Conservation (phyloP, 495 filamentous ascomycete species). For the Immersiella caudata region DNA sequence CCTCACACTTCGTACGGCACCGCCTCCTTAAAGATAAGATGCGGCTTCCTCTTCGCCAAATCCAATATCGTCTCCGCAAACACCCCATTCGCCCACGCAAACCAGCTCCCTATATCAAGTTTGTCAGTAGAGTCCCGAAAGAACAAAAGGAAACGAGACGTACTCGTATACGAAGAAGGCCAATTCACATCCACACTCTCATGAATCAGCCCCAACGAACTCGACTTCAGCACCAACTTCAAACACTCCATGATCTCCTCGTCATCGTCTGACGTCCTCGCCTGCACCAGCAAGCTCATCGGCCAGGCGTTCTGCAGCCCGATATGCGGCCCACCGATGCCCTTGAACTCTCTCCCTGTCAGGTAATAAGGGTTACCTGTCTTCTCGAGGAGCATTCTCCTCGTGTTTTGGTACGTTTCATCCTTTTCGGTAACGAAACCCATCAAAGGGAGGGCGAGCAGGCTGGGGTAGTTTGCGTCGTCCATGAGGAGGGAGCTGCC, state of each 20-base stretch:
- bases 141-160: conserved; percentile 31
- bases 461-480: conserved; percentile 91
- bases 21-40: conserved; percentile 78
- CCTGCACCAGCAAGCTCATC: conserved; percentile 89
- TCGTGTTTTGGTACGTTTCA: conserved; percentile 80
- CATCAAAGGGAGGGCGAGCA: conserved; percentile 83
- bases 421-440: conserved; percentile 75
- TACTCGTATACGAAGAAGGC: conserved; percentile 73
- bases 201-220: conserved; percentile 79
- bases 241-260: conserved; percentile 76
- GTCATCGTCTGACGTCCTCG: conserved; percentile 86
- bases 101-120: conserved; percentile 72
- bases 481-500: conserved; percentile 93
- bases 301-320: conserved; percentile 94
- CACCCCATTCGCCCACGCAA: conserved; percentile 97
- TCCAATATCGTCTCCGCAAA: conserved; percentile 94
- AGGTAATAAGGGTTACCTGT: conserved; percentile 88
- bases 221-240: conserved; percentile 70
- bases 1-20: conserved; percentile 45
- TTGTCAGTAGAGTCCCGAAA: conserved; percentile 34
- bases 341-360: conserved; percentile 73
- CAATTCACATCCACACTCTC: conserved; percentile 88
- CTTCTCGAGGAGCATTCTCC: conserved; percentile 83
- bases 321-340: conserved; percentile 82
- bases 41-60: conserved; percentile 80